Evolutionary conservation across 768 basidiomycete species (phyloP).

Genomic region (Leccinum barrowsii): DNA sequence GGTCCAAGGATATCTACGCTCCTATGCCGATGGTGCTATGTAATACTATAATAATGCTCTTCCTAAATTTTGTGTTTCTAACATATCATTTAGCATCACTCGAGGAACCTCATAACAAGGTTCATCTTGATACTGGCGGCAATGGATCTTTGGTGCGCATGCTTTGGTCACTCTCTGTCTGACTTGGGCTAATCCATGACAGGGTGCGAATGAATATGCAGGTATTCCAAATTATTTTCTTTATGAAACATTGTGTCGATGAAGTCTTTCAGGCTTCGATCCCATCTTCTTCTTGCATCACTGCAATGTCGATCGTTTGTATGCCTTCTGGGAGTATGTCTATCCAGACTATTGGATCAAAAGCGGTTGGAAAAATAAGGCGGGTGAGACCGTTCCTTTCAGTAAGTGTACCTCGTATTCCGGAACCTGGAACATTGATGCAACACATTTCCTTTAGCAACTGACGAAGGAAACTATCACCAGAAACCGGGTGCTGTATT

Average conservation of each 20-base stretch:
- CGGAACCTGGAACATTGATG: not conserved
- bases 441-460: not conserved
- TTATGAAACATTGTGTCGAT: not conserved
- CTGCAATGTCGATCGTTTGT: conserved; percentile 17
- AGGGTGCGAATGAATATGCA: conserved; percentile 21
- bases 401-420: not conserved
- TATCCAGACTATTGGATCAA: conserved; percentile 12
- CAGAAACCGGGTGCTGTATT: not conserved
- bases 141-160: conserved; percentile 16
- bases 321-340: conserved; percentile 22
- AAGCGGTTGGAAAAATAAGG: conserved; percentile 8
- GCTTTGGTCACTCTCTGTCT: not conserved
- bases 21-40: conserved; percentile 5
- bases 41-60: not conserved
- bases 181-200: not conserved
- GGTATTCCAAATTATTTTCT: not conserved
- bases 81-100: conserved; percentile 9
- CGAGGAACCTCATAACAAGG: conserved; percentile 19
- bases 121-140: conserved; percentile 17
- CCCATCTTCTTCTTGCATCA: conserved; percentile 21
- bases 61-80: not conserved
- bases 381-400: conserved; percentile 4
- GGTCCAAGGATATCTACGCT: not conserved
- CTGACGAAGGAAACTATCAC: not conserved
- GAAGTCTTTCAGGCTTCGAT: conserved; percentile 9